Base-by-base conservation (phyloP, 805 yeast species). In the Candida silvatica region DNA sequence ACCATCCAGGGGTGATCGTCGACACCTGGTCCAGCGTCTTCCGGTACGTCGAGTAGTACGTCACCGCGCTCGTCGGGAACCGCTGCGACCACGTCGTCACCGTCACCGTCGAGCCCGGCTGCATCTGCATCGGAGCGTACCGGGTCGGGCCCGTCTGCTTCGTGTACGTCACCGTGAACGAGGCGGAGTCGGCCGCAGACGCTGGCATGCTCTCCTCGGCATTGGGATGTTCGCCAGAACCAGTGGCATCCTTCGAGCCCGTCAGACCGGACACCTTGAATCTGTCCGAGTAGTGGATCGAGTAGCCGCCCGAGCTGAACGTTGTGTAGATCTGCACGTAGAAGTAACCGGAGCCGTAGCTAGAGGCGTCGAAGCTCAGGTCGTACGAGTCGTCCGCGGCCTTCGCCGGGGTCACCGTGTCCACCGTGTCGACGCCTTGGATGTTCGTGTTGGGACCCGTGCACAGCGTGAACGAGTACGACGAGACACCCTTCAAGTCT, bases 121-220 rank as follows among this genome's bases (percentile, higher is more conserved):
- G 95, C 39, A 66, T 54, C 61, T 88, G 97, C 95, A 87, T 85
- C 35, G 97, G 96, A 1, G 97, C 97, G 56, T 61, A 84, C 47
- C 88, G 71, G 7, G 83, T 74, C 16, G 46, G 57, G 20, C 95
- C 95, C 0, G 92, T 80, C 61, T 90, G 97, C 47, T 47, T 43
- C 3, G 84, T 71, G 60, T 88, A 90, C 2, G 94, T 70, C 5
- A 87, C 61, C 3, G 78, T 52, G 54, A 80, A 80, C 3, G 86
- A 77, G 9, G 54, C 58, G 0, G 75, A 59, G 3, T 15, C 31
- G 7, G 56, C 58, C 3, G 67, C 69, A 1, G 70, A 56, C n/a
- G n/a, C n/a, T n/a, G 57, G 54, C 7, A 54, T 54, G 3, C 55
- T 49, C 11, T 41, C 29, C 45, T 68, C 63, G 4, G 65, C 61